Evolutionary conservation across 768 basidiomycete species (phyloP), one percentile per base, ranked within the genome.

Genomic region (Panaeolus papilionaceus): DNA sequence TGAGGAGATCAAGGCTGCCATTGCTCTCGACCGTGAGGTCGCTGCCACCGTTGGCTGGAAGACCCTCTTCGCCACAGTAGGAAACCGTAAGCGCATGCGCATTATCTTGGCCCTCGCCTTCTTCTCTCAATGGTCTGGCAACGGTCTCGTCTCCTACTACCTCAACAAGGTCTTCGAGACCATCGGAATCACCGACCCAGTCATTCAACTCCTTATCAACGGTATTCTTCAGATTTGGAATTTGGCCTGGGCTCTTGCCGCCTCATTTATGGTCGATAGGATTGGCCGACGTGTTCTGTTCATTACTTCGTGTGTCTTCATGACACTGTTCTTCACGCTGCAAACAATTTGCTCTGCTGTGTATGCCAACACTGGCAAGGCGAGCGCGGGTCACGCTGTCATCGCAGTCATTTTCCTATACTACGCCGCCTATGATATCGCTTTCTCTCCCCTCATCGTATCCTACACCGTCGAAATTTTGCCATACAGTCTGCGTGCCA

Each of bases 391-490:
- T 6, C 88, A 93, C 71, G 85, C 91, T 20, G 87, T 93, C 78
- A 90, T 95, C 67, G 92, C 87, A 3, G 91, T 93, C 81, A 92
- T 94, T 78, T 94, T 94, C 86, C 76, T 94, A 66, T 94, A 88
- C 82, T 93, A 92, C 75, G 88, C 88, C 9, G 81, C 86, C 62
- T 95, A 94, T 74, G 92, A 94, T 74, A 74, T 95, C 51, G 93
- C 93, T 12, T 95, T 94, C 83, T 89, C 92, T 3, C 94, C 95
- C 11, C 89, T 96, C 68, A 90, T 94, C 71, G 90, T 95, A 64
- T 87, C 91, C 0, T 95, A 96, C 81, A 92, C 93, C 49, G 85
- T 95, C 70, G 95, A 97, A 78, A 96, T 96, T 78, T 81, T 96
- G 64, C 94, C 94, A 4, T 95, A 85, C 82, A 79, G 81, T 33